Conservation (phyloP, 164 flowering plant species). For the Vitis rupestris region DNA sequence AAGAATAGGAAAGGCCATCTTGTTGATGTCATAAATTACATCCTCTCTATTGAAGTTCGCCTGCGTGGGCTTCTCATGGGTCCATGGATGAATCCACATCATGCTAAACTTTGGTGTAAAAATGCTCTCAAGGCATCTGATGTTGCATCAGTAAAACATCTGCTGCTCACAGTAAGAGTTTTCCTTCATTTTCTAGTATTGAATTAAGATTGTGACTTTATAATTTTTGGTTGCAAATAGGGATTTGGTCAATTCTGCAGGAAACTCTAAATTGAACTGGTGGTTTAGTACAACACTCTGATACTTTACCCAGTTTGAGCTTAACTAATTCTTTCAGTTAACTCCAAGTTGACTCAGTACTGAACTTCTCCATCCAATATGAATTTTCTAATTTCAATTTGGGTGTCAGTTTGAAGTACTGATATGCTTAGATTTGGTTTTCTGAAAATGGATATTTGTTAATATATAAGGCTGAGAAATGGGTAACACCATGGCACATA, state of each 20-base stretch:
- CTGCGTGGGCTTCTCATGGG: conserved; percentile 81
- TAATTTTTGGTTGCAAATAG: background rate
- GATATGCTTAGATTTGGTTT: too few relatives aligned
- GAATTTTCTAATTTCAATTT: too few relatives aligned
- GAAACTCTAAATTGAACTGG: background rate
- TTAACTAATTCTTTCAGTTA: background rate
- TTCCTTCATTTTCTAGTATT: background rate
- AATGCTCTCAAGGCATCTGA: conserved; percentile 49
- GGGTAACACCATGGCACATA: too few relatives aligned
- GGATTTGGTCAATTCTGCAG: background rate
- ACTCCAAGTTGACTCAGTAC: too few relatives aligned
- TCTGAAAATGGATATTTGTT: too few relatives aligned
- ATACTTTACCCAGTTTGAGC: background rate
- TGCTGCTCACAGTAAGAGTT: conserved; percentile 59
- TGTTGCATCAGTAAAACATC: conserved; percentile 49
- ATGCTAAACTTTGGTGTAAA: conserved; percentile 59
- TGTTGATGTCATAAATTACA: conserved; percentile 42
- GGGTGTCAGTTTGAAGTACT: too few relatives aligned
- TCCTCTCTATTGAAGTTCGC: conserved; percentile 71
- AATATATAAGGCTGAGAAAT: too few relatives aligned
- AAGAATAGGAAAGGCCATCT: conserved; percentile 54
- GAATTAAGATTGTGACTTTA: too few relatives aligned
- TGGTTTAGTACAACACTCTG: background rate
- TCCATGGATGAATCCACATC: conserved; percentile 81
- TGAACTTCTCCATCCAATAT: too few relatives aligned